Percentiles rank a stretch among this genome's conserved stretches.
Conservation (phyloP, 1,139 yeast genomes). For the Komagataea norvegica region DNA sequence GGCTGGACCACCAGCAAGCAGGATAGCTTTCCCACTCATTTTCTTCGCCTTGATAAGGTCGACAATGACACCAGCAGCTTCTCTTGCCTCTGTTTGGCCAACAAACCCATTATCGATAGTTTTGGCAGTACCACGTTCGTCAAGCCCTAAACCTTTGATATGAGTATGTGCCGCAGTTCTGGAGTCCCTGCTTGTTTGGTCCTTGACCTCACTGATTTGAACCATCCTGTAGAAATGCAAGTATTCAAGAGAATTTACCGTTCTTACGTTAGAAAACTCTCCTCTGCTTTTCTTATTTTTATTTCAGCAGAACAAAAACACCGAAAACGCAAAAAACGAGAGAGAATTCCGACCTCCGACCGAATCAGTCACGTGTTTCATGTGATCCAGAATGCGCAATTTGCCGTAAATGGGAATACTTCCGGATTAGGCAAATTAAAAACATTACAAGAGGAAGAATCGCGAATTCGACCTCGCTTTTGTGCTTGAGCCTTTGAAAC, state of each 20-base stretch:
- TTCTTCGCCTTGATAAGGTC: slow-evolving; percentile 89
- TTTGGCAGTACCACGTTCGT: slow-evolving; percentile 84
- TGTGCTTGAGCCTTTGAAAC: neutral
- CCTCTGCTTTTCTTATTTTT: neutral
- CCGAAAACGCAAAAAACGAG: neutral
- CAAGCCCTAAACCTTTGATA: slow-evolving; percentile 90
- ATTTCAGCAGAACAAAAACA: too few relatives aligned
- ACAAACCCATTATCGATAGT: slow-evolving; percentile 91
- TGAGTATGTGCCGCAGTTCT: slow-evolving; percentile 98
- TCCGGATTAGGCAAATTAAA: slow-evolving; percentile 19
- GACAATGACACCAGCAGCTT: slow-evolving; percentile 94
- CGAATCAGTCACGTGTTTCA: neutral
- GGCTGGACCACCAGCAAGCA: slow-evolving; percentile 96
- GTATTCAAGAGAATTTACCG: too few relatives aligned
- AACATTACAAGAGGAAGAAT: slow-evolving; percentile 10
- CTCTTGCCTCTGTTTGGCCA: slow-evolving; percentile 92
- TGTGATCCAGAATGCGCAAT: neutral
- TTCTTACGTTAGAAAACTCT: slow-evolving; percentile 2
- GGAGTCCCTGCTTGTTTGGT: slow-evolving; percentile 35
- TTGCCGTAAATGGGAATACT: slow-evolving; percentile 11
- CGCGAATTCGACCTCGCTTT: neutral
- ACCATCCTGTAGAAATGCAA: slow-evolving; percentile 49
- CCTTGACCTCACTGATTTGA: slow-evolving; percentile 78
- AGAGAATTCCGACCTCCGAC: slow-evolving; percentile 1
- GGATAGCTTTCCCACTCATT: slow-evolving; percentile 94